phyloP scores from a whole-genome alignment of 2,329 filamentous ascomycete species.

The Trichophyton schoenleinii region DNA sequence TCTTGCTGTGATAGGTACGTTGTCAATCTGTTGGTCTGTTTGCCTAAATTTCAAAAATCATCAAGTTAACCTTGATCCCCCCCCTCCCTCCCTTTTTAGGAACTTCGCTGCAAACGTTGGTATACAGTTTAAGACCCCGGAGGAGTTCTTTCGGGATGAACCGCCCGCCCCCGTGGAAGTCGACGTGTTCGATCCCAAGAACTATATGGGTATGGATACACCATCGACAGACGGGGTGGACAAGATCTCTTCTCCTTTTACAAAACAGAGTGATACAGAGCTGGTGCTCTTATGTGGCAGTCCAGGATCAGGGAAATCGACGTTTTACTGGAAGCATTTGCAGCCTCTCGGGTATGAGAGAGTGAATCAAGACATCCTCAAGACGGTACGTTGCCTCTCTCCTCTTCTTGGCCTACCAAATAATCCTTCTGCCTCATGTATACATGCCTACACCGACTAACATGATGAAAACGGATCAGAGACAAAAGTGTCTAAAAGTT shows the following conservation, averaged over 20 bases:
- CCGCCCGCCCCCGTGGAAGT: slow-evolving; percentile 47
- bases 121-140: slow-evolving; percentile 70
- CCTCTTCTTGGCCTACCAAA: background rate
- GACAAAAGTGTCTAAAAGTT: slow-evolving; percentile 55
- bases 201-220: slow-evolving; percentile 38
- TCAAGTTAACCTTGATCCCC: too few species aligned
- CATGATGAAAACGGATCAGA: slow-evolving; percentile 24
- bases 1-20: slow-evolving; percentile 46
- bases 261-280: slow-evolving; percentile 55
- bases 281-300: slow-evolving; percentile 79
- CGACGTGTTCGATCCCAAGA: slow-evolving; percentile 57
- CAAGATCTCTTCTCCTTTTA: slow-evolving; percentile 23
- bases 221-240: slow-evolving; percentile 19
- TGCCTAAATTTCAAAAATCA: background rate
- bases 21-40: background rate
- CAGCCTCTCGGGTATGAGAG: slow-evolving; percentile 68
- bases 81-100: slow-evolving; percentile 27
- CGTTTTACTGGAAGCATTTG: slow-evolving; percentile 69
- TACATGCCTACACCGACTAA: background rate
- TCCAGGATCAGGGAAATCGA: slow-evolving; percentile 83
- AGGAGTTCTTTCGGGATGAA: slow-evolving; percentile 75
- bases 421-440: background rate
- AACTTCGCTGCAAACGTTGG: slow-evolving; percentile 80
- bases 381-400: slow-evolving; percentile 42
- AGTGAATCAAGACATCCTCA: slow-evolving; percentile 82